phyloP scores from a whole-genome alignment of 441 rosid genomes.

The Euphorbia schlechtendalii region DNA sequence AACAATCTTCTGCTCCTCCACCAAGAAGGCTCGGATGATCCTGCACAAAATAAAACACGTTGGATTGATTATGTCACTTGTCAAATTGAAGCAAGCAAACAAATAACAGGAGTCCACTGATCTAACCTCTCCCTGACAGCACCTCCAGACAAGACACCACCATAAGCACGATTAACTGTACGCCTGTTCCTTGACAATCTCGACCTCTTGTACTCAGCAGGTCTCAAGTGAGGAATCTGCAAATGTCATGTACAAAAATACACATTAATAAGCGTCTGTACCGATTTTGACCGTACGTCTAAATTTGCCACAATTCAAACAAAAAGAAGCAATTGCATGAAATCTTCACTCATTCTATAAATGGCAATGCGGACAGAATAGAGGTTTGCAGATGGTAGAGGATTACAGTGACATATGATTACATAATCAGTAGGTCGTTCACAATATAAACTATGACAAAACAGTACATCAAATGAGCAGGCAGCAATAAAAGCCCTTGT shows the following conservation, averaged over 20 bases:
- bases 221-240: slow-evolving; percentile 61
- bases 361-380: not conserved
- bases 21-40: slow-evolving; percentile 81
- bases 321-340: too few relatives aligned
- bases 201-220: slow-evolving; percentile 57
- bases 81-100: not conserved
- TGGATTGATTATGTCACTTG: not conserved
- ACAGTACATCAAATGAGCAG: not conserved
- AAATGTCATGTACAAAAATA: not conserved
- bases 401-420: not conserved
- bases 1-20: slow-evolving; percentile 89
- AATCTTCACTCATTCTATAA: too few relatives aligned
- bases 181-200: slow-evolving; percentile 46
- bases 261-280: not conserved
- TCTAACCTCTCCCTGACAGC: slow-evolving; percentile 58
- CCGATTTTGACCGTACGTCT: not conserved
- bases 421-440: too few relatives aligned
- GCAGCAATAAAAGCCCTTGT: not conserved
- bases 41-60: slow-evolving; percentile 24
- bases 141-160: slow-evolving; percentile 51
- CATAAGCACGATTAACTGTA: slow-evolving; percentile 59
- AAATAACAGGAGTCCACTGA: not conserved
- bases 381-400: not conserved
- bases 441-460: not conserved
- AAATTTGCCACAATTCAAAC: not conserved